phyloP scores from a whole-genome alignment of 495 filamentous ascomycete species.

The Hypoxylon trugodes region DNA sequence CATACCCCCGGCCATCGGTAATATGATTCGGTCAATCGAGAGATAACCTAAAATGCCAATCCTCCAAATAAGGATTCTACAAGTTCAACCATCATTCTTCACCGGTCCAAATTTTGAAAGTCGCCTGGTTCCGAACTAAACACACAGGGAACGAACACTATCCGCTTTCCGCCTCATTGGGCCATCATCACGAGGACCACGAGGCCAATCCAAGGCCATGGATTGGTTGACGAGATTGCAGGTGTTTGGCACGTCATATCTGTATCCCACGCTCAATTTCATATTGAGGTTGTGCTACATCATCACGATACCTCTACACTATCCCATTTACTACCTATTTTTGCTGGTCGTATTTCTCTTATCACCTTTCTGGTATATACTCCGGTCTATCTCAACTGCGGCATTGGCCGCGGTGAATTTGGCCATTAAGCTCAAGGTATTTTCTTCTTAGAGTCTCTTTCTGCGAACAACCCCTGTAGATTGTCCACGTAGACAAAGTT shows the following conservation, averaged over 20 bases:
- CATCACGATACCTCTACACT: conserved; percentile 47
- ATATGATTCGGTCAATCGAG: conserved; percentile 20
- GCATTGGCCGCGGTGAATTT: conserved; percentile 44
- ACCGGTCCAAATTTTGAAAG: conserved; percentile 20
- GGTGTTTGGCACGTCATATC: conserved; percentile 43
- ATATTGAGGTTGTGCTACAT: conserved; percentile 40
- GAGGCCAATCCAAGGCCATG: conserved; percentile 30
- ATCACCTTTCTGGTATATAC: conserved; percentile 48
- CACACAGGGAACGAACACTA: conserved; percentile 14
- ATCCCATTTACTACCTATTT: conserved; percentile 48
- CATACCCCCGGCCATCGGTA: conserved; percentile 19
- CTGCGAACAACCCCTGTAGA: conserved; percentile 13
- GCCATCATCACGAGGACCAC: conserved; percentile 17
- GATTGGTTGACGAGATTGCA: conserved; percentile 37
- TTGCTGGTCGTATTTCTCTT: conserved; percentile 41
- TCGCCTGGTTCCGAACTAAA: conserved; percentile 16
- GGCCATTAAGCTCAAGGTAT: conserved; percentile 71
- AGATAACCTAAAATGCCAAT: neutral
- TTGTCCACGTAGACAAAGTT: conserved; percentile 40
- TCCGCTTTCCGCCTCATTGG: too few species aligned
- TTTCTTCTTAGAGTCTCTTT: conserved; percentile 19
- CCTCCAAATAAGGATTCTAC: neutral
- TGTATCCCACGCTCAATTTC: conserved; percentile 37
- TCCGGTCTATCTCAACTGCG: conserved; percentile 39
- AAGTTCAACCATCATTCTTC: neutral